phyloP scores from a whole-genome alignment of 75 land plant genomes.

The Selaginella tamariscina region DNA sequence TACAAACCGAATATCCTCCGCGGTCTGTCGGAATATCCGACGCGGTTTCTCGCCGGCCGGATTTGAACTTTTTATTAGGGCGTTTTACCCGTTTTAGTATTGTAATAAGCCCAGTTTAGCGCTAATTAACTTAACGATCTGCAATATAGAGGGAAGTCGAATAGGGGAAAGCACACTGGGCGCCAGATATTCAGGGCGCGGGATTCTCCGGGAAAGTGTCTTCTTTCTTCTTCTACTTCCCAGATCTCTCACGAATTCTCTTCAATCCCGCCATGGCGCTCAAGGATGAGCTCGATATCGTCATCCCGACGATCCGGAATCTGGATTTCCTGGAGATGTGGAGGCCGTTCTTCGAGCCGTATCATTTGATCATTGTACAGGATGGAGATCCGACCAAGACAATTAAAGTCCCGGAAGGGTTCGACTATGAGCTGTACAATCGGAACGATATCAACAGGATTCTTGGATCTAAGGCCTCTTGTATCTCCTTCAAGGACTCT shows the following conservation, averaged over 20 bases:
- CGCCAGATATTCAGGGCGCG: too few species aligned
- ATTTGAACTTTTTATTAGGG: too few species aligned
- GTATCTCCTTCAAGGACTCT: background rate
- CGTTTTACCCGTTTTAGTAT: too few species aligned
- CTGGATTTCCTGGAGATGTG: constrained; percentile 81
- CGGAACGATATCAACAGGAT: background rate
- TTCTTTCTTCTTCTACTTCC: background rate
- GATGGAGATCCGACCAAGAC: constrained; percentile 71
- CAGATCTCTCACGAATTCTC: background rate
- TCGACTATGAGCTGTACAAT: constrained; percentile 51
- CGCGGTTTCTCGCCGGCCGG: too few species aligned
- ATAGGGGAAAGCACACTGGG: too few species aligned
- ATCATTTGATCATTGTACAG: constrained; percentile 80
- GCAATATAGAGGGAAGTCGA: too few species aligned
- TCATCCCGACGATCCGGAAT: constrained; percentile 73
- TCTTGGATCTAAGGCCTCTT: background rate
- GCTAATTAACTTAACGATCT: too few species aligned
- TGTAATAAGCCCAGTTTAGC: too few species aligned
- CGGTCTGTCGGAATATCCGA: too few species aligned
- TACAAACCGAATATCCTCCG: too few species aligned
- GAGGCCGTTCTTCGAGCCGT: constrained; percentile 76
- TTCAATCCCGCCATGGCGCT: background rate
- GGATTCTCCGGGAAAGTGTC: too few species aligned
- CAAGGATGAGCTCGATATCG: constrained; percentile 74
- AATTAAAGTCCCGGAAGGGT: constrained; percentile 70